Evolutionary conservation across 306 rosid species (phyloP), one percentile per base, ranked within the genome.

Genomic region (Pachyrhizus erosus): DNA sequence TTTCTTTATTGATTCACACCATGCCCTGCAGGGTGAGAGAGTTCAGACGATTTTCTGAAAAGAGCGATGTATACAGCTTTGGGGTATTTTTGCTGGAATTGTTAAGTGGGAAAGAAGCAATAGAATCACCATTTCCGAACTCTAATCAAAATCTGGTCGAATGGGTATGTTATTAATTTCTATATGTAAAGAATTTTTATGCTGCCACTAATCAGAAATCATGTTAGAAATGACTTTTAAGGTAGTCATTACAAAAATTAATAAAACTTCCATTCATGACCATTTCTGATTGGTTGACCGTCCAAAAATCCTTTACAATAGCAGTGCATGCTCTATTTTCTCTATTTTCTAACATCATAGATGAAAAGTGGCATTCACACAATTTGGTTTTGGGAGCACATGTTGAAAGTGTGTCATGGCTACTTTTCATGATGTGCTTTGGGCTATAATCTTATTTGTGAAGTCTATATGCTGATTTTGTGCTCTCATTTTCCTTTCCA

Each of bases 1-100:
- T 52, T 73, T 5, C 43, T 43, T 58, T 20, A 69, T 85, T 55
- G 23, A 55, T 69, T 52, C 42, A 9, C 37, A n/a, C 70, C 85
- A 33, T 82, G 15, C 62, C 26, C 17, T 89, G 85, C 94, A 94
- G 98, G 87, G 98, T 87, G 83, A 89, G 78, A 85, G 98, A 93
- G 85, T 94, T 94, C 85, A 83, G 95, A 85, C 86, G 78, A 70
- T 94, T 88, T 89, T 94, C 98, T 15, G 98, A 94, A 77, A 94
- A 94, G 84, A 94, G 95, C 26, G 98, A 94, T 57, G 90, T 86
- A 12, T 94, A 92, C 85, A 93, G 98, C 86, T 94, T 89, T 73
- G 98, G 97, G 0, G 92, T 91, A 49, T 94, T 94, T 78, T 91
- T 94, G 57, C 76, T 94, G 79, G 98, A 94, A 85, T 80, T 94